Base-by-base conservation (phyloP, 2,329 filamentous ascomycete species). In the Diaporthe sp. region DNA sequence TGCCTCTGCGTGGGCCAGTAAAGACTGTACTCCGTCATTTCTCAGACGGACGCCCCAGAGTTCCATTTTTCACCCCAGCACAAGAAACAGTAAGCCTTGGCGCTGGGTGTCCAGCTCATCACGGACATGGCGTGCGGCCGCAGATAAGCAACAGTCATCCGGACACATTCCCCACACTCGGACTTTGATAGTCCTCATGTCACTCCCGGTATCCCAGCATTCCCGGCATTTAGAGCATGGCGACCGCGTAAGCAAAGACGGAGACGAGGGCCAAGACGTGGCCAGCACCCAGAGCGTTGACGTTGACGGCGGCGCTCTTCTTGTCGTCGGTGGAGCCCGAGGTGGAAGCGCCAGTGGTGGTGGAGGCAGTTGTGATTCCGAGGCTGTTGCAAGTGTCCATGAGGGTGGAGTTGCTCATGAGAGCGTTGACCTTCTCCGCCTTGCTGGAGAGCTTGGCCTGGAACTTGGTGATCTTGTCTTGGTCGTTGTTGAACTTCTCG, bases 331-430 rank as follows among this genome's bases (percentile, higher is more conserved):
- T 52, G 50, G 22, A 57, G 52, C n/a, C 8, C 15, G 54, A 66
- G 25, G 57, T 54, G 42, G 50, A 58, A 9, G 42, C 40, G 22
- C 60, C 33, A 45, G 70, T 50, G 30, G 69, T 45, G 35, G 68
- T 45, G 28, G 68, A 25, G 6, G 73, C 73, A 38, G 50, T 54
- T 17, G 55, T 69, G 55, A 75, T 75, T 50, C 64, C 64, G 22
- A 73, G 61, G 74, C 61, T 69, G 45, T 66, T 22, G 76, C 78
- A 78, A 54, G 78, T 47, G 42, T 74, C 72, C 50, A 79, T 75
- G 30, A 85, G 80, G 55, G 84, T 85, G 4, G 79, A 71, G 78
- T 85, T 85, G 77, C 76, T 76, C 77, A 79, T 77, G 78, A 85
- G 52, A 9, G 75, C 75, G 40, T 77, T 74, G 15, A 84, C 78